phyloP scores from a whole-genome alignment of 257 asterid species.

The Solanum phureja region DNA sequence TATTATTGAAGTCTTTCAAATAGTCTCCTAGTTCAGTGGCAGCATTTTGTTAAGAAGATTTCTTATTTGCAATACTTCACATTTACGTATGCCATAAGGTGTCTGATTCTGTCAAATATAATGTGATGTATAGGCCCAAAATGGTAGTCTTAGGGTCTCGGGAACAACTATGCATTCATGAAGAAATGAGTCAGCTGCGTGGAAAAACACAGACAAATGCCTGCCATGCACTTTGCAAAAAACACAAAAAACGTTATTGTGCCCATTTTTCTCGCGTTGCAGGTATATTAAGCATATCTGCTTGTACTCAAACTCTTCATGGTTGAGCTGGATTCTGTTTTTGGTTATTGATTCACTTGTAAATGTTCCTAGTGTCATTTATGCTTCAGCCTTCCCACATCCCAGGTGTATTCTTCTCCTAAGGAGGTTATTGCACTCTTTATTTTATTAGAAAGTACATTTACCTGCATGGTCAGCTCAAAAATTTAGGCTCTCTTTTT shows the following conservation, averaged over 20 bases:
- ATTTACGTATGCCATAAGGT: neutral
- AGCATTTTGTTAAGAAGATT: neutral
- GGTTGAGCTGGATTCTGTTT: neutral
- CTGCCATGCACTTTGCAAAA: conserved; percentile 79
- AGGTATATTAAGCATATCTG: conserved; percentile 31
- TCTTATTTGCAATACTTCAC: neutral
- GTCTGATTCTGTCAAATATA: conserved; percentile 1
- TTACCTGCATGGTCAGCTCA: neutral
- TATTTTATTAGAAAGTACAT: neutral
- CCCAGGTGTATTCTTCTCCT: neutral
- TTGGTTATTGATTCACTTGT: neutral
- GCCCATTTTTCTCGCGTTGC: conserved; percentile 66
- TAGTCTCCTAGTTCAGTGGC: neutral
- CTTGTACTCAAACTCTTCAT: neutral
- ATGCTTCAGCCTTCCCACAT: neutral
- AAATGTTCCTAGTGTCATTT: neutral
- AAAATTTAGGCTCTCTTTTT: neutral
- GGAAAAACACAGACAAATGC: conserved; percentile 95
- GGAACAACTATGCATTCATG: conserved; percentile 96
- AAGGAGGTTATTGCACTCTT: neutral
- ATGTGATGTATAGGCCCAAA: conserved; percentile 69
- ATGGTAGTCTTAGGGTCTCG: conserved; percentile 96
- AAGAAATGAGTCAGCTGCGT: conserved; percentile 64
- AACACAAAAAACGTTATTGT: conserved; percentile 58
- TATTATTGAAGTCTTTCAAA: neutral